These are phyloP conservation scores for Retiboletus flavoniger DNA, from an alignment of 1,284 basidiomycete genomes.

Conservation along the genomic window DNA sequence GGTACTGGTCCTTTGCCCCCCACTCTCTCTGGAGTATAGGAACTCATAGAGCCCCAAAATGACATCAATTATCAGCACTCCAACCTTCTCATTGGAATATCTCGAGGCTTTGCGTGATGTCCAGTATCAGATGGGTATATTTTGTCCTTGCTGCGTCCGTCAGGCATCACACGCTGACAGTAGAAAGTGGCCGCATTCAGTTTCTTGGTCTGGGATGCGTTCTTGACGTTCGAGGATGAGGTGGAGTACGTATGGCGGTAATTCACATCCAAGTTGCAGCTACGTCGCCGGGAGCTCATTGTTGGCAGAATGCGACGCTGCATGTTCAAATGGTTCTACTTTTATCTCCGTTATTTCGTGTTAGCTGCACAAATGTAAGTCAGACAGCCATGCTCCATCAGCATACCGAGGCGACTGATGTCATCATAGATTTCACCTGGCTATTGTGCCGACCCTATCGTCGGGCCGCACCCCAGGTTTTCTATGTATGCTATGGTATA, in stretches of 20 bases:
- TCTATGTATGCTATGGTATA: constrained; percentile 18
- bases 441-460: constrained; percentile 8
- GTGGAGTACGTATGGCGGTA: constrained; percentile 27
- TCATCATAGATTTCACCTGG: constrained; percentile 12
- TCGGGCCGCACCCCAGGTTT: constrained; percentile 13
- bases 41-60: constrained; percentile 4
- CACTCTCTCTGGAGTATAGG: neutral
- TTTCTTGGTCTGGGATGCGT: constrained; percentile 19
- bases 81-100: constrained; percentile 8
- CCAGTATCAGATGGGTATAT: constrained; percentile 14
- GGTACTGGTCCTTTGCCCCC: neutral
- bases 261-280: neutral
- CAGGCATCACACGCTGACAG: neutral
- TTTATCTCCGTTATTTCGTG: constrained; percentile 20
- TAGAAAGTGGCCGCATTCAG: constrained; percentile 15
- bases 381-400: too few relatives aligned
- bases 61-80: neutral
- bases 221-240: constrained; percentile 18
- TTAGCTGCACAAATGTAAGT: constrained; percentile 16
- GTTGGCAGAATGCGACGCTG: constrained; percentile 14
- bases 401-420: neutral
- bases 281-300: neutral
- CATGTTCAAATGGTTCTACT: constrained; percentile 23
- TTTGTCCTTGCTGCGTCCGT: neutral
- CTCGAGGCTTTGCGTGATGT: constrained; percentile 6